Base-by-base conservation (phyloP, 2,329 filamentous ascomycete genomes). In the Aaosphaeria arxii region DNA sequence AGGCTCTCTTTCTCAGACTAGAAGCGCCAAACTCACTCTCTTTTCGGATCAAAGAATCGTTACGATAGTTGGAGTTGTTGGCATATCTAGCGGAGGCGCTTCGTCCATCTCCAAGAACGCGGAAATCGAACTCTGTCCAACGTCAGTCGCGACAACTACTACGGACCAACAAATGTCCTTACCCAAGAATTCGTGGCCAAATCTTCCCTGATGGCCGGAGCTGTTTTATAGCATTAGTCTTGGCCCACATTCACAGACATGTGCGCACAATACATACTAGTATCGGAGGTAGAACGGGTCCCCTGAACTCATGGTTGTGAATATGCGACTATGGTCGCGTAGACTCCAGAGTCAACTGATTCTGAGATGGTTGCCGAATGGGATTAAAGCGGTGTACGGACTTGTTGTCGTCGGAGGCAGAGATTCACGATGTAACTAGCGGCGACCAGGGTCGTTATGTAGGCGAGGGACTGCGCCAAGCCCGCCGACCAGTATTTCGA, bases 61-160 rank as follows among this genome's bases (percentile, higher is more conserved):
- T 99, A 66, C 94, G 86, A 76, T 99, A 99, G 75, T 99, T 99
- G 49, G 92, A 97, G 74, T 99, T 99, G 80, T 99, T 99, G 56
- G 94, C 94, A 75, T 99, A 99, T 73, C 94, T 86, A 31, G 92
- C 91, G 45, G 94, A 89, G 6, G 94, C 94, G 68, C 91, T 96
- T 52, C 89, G 85, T 44, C 94, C 94, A 70, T 99, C 94, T 46
- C 90, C 90, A 41, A 97, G 83, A 28, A 91, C 89, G 47, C 92
- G 84, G 65, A 99, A 94, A 71, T 99, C 94, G 71, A 99, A 99
- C 73, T 99, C 92, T 97, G 11, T 33, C 11, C n/a, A 36, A 6
- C 30, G 17, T 64, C 30, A 64, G 57, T 39, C 13, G 33, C 1
- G 30, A 6, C 7, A 11, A 29, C 17, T 29, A 47, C 5, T n/a